Evolutionary conservation across 1,284 basidiomycete species (phyloP).

Genomic region (Porphyrellus sp.): DNA sequence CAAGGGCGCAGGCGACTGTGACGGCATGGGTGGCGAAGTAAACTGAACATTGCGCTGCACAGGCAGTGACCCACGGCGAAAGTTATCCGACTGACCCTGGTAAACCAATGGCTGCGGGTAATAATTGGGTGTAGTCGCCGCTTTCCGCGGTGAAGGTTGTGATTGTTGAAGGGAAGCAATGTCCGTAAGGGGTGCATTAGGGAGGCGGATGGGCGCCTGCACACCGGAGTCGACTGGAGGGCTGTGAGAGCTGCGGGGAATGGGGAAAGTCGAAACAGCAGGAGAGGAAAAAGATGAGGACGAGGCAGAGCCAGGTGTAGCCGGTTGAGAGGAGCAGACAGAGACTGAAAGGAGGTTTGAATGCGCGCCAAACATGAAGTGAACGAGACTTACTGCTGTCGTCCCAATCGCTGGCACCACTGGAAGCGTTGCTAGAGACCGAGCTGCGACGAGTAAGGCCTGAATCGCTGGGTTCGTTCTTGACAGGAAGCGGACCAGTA

Average conservation of each 20-base stretch:
- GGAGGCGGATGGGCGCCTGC: constrained; percentile 61
- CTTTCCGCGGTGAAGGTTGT: constrained; percentile 31
- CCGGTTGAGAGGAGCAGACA: constrained; percentile 49
- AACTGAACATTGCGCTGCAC: constrained; percentile 30
- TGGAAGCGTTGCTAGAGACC: constrained; percentile 56
- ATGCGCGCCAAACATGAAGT: neutral
- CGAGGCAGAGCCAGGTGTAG: constrained; percentile 43
- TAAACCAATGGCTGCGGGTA: constrained; percentile 31
- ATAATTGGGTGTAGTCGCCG: constrained; percentile 30
- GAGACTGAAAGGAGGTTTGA: constrained; percentile 46
- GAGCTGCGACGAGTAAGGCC: constrained; percentile 55
- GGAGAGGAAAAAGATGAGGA: constrained; percentile 67
- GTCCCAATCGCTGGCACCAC: constrained; percentile 69
- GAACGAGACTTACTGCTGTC: constrained; percentile 53
- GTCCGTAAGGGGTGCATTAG: constrained; percentile 64
- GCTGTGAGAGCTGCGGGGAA: constrained; percentile 58
- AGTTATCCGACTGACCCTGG: constrained; percentile 28
- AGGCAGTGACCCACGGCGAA: constrained; percentile 31
- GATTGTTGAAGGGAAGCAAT: constrained; percentile 49
- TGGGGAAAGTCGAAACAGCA: constrained; percentile 50
- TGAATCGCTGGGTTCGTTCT: constrained; percentile 60
- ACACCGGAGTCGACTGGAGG: constrained; percentile 46
- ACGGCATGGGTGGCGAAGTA: constrained; percentile 33
- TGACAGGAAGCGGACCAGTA: constrained; percentile 42
- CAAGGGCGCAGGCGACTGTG: constrained; percentile 26